These are phyloP conservation scores for Clarireedia homoeocarpa DNA, from an alignment of 2,329 filamentous ascomycete genomes.

Conservation along the genomic window DNA sequence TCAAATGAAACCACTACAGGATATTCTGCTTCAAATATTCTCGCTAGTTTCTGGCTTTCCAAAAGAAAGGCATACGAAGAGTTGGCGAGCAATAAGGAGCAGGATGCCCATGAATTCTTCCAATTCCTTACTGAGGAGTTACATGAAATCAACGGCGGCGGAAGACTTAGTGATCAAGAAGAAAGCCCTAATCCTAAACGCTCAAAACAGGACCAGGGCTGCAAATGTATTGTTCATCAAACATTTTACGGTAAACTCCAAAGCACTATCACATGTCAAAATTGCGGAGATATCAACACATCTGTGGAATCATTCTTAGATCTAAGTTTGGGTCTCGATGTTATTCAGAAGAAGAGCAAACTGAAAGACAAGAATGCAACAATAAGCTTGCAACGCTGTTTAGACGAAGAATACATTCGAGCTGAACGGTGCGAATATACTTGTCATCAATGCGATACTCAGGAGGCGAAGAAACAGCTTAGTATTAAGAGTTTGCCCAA, in stretches of 20 bases:
- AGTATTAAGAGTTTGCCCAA: conserved; percentile 80
- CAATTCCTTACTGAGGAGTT: conserved; percentile 91
- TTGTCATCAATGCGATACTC: conserved; percentile 70
- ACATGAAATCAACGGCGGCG: conserved; percentile 65
- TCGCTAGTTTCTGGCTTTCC: conserved; percentile 84
- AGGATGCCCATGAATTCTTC: conserved; percentile 96
- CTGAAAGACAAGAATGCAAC: conserved; percentile 33
- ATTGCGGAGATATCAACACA: conserved; percentile 74
- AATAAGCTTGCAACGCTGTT: conserved; percentile 61
- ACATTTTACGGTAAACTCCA: conserved; percentile 90
- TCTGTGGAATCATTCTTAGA: conserved; percentile 87
- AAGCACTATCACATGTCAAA: conserved; percentile 84
- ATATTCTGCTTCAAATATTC: conserved; percentile 82
- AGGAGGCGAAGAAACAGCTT: conserved; percentile 77
- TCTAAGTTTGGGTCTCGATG: conserved; percentile 79
- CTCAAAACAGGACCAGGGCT: conserved; percentile 35
- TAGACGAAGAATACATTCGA: conserved; percentile 80
- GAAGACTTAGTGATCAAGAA: conserved; percentile 33
- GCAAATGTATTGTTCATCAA: conserved; percentile 87
- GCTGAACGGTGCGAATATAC: conserved; percentile 85
- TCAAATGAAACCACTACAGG: conserved; percentile 73
- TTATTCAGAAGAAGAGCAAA: conserved; percentile 56
- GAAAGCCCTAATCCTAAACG: conserved; percentile 20
- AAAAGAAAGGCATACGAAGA: conserved; percentile 65
- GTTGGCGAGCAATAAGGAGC: conserved; percentile 84